Percentiles rank a stretch among this genome's conserved stretches.
These are phyloP conservation scores for Alternaria metachromatica DNA, from an alignment of 2,329 filamentous ascomycete species.

Conservation along the genomic window DNA sequence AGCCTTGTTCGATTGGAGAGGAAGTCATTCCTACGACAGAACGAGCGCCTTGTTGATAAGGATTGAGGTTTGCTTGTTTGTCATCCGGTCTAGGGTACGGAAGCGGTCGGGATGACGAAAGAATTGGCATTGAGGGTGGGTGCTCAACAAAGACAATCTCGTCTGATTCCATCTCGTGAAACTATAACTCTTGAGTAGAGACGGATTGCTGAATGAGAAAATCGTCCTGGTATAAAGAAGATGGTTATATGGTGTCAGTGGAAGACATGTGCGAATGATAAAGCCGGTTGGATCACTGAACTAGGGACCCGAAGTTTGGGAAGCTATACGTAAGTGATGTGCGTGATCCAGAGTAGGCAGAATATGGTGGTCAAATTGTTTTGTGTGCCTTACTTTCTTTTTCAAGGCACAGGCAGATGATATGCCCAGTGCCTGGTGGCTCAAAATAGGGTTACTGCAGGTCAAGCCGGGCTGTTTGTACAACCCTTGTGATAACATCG, in stretches of 20 bases:
- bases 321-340: background rate
- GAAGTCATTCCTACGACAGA: background rate
- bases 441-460: no score
- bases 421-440: no score
- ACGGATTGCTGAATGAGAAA: no score
- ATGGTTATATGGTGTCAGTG: no score
- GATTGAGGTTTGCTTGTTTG: background rate
- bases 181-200: rapidly evolving
- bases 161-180: background rate
- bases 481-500: no score
- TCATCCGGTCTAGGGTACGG: background rate
- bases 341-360: background rate
- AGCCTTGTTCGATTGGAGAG: background rate
- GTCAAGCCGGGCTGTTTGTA: no score
- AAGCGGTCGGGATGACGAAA: background rate
- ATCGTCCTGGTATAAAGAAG: no score
- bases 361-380: no score
- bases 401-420: no score
- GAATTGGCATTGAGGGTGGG: background rate
- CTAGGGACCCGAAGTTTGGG: background rate
- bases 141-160: background rate
- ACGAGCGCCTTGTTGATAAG: background rate
- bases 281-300: no score
- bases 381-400: no score
- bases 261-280: no score